A percentile compares a stretch with the other conserved stretches of the same genome.
Evolutionary conservation across 176 grass and related monocot species (phyloP).

Genomic region (Avena eriantha): DNA sequence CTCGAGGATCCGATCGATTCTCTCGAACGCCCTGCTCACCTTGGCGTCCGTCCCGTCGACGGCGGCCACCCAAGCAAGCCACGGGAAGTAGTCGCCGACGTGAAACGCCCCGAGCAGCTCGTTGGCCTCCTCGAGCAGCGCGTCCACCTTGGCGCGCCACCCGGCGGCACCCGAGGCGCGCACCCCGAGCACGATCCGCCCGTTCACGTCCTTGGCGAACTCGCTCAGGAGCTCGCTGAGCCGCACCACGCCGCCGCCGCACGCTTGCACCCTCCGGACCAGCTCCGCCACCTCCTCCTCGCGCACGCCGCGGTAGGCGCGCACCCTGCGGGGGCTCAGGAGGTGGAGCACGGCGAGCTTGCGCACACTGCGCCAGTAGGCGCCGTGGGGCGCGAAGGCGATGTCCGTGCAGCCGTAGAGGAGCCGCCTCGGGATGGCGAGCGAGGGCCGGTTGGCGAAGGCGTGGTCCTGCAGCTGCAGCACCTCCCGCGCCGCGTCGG

Average conservation of each 20-base stretch:
- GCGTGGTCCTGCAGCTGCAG: background rate
- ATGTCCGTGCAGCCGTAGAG: slow-evolving; percentile 25
- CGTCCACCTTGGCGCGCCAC: background rate
- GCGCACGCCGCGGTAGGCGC: background rate
- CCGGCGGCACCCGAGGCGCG: background rate
- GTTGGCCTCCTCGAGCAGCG: slow-evolving; percentile 18
- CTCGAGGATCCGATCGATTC: slow-evolving; percentile 9
- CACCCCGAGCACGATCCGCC: background rate
- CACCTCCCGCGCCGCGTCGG: background rate
- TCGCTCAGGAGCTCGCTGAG: slow-evolving; percentile 1
- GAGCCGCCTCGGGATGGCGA: background rate
- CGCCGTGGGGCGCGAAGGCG: slow-evolving; percentile 13
- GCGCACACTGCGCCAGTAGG: slow-evolving; percentile 1
- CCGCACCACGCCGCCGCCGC: background rate
- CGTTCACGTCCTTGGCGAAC: slow-evolving; percentile 7
- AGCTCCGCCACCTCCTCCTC: background rate
- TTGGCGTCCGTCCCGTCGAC: slow-evolving; percentile 9
- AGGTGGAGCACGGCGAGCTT: slow-evolving; percentile 12
- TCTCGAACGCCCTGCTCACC: slow-evolving; percentile 21
- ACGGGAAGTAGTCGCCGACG: slow-evolving; percentile 10
- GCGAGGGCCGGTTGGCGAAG: slow-evolving; percentile 3
- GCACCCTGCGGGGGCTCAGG: background rate
- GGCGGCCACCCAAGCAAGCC: slow-evolving; percentile 8
- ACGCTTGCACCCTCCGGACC: background rate
- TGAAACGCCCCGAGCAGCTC: slow-evolving; percentile 5